phyloP scores from a whole-genome alignment of 495 filamentous ascomycete genomes.

The Xylaria longipes region DNA sequence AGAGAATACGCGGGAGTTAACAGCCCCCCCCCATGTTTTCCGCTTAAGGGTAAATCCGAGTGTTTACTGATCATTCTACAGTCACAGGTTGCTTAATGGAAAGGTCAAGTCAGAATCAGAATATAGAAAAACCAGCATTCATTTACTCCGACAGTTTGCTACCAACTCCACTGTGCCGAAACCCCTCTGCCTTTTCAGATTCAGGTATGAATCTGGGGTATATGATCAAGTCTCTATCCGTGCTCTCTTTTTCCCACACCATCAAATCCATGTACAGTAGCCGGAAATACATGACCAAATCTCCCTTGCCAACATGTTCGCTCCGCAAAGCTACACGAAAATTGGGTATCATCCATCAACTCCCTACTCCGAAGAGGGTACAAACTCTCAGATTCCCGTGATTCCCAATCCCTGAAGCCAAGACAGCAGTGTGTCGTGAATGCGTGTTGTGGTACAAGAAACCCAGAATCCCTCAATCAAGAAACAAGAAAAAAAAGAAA shows the following conservation, averaged over 20 bases:
- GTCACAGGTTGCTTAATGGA: neutral
- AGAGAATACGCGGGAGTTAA: neutral
- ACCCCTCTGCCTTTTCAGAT: neutral
- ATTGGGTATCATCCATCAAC: neutral
- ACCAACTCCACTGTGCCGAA: neutral
- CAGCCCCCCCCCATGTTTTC: neutral
- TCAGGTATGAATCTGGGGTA: neutral
- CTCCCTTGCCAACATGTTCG: neutral
- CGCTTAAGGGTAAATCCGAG: neutral
- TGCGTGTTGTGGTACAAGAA: neutral
- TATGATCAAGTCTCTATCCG: neutral
- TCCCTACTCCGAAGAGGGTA: neutral
- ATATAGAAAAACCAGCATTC: neutral
- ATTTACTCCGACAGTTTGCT: neutral
- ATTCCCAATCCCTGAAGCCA: neutral
- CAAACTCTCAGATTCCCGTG: neutral
- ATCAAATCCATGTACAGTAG: neutral
- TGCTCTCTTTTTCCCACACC: neutral
- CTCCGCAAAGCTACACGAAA: neutral
- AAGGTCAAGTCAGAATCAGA: neutral
- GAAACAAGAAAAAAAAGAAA: neutral
- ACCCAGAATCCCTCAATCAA: neutral
- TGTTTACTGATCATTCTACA: neutral
- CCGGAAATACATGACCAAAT: neutral
- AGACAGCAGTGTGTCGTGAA: neutral